Evolutionary conservation across 2,329 filamentous ascomycete genomes (phyloP).

Genomic region (Sphaerulina musiva): DNA sequence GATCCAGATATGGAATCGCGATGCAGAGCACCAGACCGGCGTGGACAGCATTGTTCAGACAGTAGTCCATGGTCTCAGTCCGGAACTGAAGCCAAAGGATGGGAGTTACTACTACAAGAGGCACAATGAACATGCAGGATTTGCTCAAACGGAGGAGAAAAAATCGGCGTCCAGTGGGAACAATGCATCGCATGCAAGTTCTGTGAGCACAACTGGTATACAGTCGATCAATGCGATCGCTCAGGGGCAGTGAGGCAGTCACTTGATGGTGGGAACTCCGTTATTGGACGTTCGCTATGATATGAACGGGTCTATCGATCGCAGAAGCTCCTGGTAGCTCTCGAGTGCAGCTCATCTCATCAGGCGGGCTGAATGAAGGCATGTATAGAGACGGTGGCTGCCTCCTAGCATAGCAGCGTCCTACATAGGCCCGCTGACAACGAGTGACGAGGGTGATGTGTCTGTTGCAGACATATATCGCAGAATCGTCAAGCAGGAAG

Average conservation of each 20-base stretch:
- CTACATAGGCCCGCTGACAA: no score
- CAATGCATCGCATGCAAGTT: neutral
- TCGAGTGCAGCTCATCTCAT: no score
- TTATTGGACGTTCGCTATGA: neutral
- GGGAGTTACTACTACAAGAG: slow-evolving; percentile 67
- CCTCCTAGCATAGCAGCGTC: no score
- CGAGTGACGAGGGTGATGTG: no score
- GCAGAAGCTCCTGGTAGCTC: no score
- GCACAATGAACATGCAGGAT: slow-evolving; percentile 81
- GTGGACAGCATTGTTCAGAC: slow-evolving; percentile 66
- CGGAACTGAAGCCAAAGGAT: slow-evolving; percentile 63
- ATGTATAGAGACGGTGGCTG: no score
- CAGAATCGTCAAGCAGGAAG: no score
- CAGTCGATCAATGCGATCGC: neutral
- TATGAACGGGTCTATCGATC: no score
- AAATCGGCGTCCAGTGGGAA: neutral
- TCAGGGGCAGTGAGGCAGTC: neutral
- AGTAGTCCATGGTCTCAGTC: slow-evolving; percentile 65
- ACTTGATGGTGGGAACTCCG: neutral
- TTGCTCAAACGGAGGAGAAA: slow-evolving; percentile 9
- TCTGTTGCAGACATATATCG: no score
- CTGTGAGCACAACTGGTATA: neutral
- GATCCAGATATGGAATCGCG: slow-evolving; percentile 89
- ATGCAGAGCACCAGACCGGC: slow-evolving; percentile 71
- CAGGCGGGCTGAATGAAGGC: no score